Conservation (phyloP, 129 eudicot genomes). For the Smallanthus sonchifolius region DNA sequence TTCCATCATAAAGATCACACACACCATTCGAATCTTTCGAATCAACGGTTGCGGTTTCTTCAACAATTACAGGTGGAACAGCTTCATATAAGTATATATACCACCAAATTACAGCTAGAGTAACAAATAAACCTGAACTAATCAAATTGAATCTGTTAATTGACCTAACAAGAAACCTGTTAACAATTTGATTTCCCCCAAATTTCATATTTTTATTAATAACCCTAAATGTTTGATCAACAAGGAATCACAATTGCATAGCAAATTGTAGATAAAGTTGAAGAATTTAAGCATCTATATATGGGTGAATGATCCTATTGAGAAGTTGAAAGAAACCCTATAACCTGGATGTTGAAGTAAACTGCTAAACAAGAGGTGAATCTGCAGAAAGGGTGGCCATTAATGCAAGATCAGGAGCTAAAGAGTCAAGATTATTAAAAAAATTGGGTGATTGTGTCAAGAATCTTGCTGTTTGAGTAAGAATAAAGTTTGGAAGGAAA, state of each 20-base stretch:
- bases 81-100: constrained; percentile 41
- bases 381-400: not conserved
- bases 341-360: constrained; percentile 18
- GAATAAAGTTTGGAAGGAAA: not conserved
- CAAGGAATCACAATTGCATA: not conserved
- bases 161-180: constrained; percentile 32
- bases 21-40: constrained; percentile 12
- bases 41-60: constrained; percentile 2
- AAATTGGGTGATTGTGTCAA: not conserved
- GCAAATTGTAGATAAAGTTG: constrained; percentile 4
- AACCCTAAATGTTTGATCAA: not conserved
- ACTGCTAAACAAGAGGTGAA: not conserved
- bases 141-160: constrained; percentile 40
- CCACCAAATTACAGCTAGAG: constrained; percentile 47
- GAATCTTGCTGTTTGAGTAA: constrained; percentile 17
- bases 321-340: constrained; percentile 9
- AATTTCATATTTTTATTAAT: not conserved
- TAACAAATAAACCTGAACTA: constrained; percentile 40
- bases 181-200: not conserved
- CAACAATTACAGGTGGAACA: constrained; percentile 21
- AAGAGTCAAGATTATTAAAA: not conserved
- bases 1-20: constrained; percentile 78
- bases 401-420: constrained; percentile 5
- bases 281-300: not conserved
- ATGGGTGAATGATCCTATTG: not conserved